phyloP scores from a whole-genome alignment of 2,329 filamentous ascomycete genomes.

The Emergomyces africanus region DNA sequence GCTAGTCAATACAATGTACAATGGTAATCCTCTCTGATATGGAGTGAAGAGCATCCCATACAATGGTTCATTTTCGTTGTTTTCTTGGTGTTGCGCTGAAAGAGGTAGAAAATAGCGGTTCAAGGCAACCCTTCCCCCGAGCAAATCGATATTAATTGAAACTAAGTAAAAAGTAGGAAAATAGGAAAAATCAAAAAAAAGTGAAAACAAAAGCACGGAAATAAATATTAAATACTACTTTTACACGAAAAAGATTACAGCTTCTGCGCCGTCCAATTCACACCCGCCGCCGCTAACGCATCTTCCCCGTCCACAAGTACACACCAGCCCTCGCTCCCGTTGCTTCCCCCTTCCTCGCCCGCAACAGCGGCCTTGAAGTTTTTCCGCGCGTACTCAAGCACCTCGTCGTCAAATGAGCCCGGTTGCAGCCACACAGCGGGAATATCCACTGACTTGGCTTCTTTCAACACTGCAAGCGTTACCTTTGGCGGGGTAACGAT shows the following conservation, averaged over 20 bases:
- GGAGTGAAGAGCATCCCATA: too few species aligned
- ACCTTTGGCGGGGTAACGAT: conserved; percentile 76
- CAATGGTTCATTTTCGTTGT: too few species aligned
- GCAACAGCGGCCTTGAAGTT: conserved; percentile 59
- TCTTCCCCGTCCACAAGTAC: conserved; percentile 72
- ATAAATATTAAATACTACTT: too few species aligned
- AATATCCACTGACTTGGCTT: conserved; percentile 63
- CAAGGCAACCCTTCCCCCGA: too few species aligned
- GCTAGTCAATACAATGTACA: too few species aligned
- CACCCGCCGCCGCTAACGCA: conserved; percentile 45
- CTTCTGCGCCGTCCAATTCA: conserved; percentile 30
- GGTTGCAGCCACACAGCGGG: conserved; percentile 81
- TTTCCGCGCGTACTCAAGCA: conserved; percentile 54
- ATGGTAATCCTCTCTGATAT: too few species aligned
- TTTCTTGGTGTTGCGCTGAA: too few species aligned
- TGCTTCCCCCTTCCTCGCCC: conserved; percentile 51
- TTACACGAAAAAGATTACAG: conserved; percentile 22
- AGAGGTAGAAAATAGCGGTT: too few species aligned
- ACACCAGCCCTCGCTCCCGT: conserved; percentile 68
- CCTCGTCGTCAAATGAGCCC: conserved; percentile 68
- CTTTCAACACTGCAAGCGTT: conserved; percentile 59
- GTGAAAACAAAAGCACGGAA: not conserved
- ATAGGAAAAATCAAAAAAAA: too few species aligned
- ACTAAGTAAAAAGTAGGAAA: too few species aligned
- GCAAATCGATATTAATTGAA: too few species aligned